Evolutionary conservation across 2,329 filamentous ascomycete species (phyloP).

Genomic region (Phoma sp.): DNA sequence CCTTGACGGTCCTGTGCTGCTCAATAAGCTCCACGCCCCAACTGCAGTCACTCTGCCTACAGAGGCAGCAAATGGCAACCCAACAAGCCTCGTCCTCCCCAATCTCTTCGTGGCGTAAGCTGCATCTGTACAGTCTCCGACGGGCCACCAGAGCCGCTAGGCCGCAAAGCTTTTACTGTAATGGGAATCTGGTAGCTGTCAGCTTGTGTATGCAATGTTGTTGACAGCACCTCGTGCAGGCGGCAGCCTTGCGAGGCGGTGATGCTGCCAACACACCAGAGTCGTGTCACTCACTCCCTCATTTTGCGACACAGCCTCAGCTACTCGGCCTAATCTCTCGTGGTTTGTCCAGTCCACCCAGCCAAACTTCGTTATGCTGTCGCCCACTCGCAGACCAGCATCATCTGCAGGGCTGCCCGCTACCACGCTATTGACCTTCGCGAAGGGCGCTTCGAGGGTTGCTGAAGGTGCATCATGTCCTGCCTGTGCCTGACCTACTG

Average conservation of each 20-base stretch:
- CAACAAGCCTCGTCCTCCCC: constrained; percentile 88
- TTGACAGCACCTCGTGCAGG: constrained; percentile 19
- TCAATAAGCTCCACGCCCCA: background rate
- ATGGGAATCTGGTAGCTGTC: constrained; percentile 65
- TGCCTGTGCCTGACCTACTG: constrained; percentile 25
- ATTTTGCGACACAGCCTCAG: constrained; percentile 87
- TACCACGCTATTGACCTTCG: constrained; percentile 85
- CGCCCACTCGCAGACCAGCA: constrained; percentile 80
- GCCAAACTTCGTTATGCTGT: constrained; percentile 85
- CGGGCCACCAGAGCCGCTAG: constrained; percentile 40
- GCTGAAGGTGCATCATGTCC: constrained; percentile 34
- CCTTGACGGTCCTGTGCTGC: background rate
- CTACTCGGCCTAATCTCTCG: constrained; percentile 82
- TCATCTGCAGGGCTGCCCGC: constrained; percentile 78
- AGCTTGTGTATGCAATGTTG: constrained; percentile 22
- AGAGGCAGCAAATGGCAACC: constrained; percentile 89
- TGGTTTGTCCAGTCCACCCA: constrained; percentile 84
- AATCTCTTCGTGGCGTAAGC: constrained; percentile 77
- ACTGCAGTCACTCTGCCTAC: constrained; percentile 51
- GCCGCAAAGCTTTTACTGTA: constrained; percentile 69
- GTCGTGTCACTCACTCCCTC: constrained; percentile 73
- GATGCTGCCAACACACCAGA: constrained; percentile 12
- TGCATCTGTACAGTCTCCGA: constrained; percentile 68
- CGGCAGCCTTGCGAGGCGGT: constrained; percentile 13
- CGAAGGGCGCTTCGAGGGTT: constrained; percentile 72